Base-by-base conservation (phyloP, 441 rosid genomes). In the Euphorbia corollata region DNA sequence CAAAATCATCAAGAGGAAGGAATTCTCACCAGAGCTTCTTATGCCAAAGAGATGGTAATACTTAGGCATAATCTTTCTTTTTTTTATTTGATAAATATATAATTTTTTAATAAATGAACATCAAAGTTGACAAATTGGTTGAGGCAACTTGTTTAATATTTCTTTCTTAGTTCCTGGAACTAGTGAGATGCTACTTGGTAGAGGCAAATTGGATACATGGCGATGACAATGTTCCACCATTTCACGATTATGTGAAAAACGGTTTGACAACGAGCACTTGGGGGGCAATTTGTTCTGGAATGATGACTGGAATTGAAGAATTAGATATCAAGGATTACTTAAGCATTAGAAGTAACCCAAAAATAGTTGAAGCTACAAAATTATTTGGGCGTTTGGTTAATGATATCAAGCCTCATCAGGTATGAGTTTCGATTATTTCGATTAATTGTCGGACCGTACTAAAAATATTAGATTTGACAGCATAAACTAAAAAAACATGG, bases 331-430 rank as follows among this genome's bases (percentile, higher is more conserved):
- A 50, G 8, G 75, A 53, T 8, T 66, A 36, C n/a, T 43, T 76
- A 6, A 74, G 80, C 78, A 15, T 74, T 16, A 2, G 20, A 16
- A 24, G n/a, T 16, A 39, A 53, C 11, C 76, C 78, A 0, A 76
- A 62, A 58, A 64, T 69, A 0, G 7, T 71, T 9, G 32, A 51
- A 34, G 68, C 72, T 12, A 6, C 65, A 15, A 22, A 32, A 2
- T 5, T 32, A 0, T n/a, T 66, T 11, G 18, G 63, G 2, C 67
- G 83, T 43, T 60, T 76, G 10, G 51, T 64, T 67, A 71, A 73
- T 43, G 77, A 79, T 24, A 43, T 73, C 0, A 61, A 23, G 4
- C 16, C 73, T 2, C 75, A 71, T 2, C 32, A 23, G 32, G 34
- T 56, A 27, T 27, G 32, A 4, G 1, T 27, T 27, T 27, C 1